phyloP scores from a whole-genome alignment of 768 basidiomycete genomes.

The Hirschioporus abietinus region DNA sequence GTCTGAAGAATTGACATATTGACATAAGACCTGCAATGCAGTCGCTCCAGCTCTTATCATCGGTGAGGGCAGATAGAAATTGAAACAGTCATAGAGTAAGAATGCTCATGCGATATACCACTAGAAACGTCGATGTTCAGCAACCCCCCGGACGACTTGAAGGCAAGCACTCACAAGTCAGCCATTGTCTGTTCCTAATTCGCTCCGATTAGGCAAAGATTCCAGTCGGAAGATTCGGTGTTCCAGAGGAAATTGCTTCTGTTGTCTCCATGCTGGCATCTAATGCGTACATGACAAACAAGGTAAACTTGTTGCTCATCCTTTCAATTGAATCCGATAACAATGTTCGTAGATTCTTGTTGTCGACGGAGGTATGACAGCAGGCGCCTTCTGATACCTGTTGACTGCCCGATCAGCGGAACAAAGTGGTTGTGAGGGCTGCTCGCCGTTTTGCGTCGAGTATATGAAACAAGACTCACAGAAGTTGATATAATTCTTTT shows the following conservation, averaged over 20 bases:
- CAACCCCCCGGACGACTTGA: conserved; percentile 30
- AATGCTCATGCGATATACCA: neutral
- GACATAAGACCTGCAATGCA: conserved; percentile 39
- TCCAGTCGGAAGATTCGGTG: conserved; percentile 46
- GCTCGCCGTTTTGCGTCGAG: too few species aligned
- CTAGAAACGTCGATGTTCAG: conserved; percentile 45
- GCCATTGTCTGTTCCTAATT: neutral
- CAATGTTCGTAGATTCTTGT: conserved; percentile 34
- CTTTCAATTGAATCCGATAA: neutral
- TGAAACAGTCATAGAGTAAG: neutral
- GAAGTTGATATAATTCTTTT: neutral
- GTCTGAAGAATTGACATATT: neutral
- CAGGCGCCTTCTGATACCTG: conserved; percentile 31
- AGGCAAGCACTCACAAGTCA: conserved; percentile 19
- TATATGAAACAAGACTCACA: neutral
- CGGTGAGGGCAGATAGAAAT: conserved; percentile 23
- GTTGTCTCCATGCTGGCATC: conserved; percentile 45
- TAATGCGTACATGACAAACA: conserved; percentile 55
- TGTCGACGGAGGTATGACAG: conserved; percentile 41
- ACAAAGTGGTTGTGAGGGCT: neutral
- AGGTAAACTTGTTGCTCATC: conserved; percentile 28
- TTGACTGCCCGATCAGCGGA: neutral
- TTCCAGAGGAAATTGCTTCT: conserved; percentile 45
- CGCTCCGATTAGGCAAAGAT: conserved; percentile 32
- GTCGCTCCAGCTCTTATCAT: conserved; percentile 47